phyloP scores from a whole-genome alignment of 2,329 filamentous ascomycete genomes.

The Botrytis hyacinthi region DNA sequence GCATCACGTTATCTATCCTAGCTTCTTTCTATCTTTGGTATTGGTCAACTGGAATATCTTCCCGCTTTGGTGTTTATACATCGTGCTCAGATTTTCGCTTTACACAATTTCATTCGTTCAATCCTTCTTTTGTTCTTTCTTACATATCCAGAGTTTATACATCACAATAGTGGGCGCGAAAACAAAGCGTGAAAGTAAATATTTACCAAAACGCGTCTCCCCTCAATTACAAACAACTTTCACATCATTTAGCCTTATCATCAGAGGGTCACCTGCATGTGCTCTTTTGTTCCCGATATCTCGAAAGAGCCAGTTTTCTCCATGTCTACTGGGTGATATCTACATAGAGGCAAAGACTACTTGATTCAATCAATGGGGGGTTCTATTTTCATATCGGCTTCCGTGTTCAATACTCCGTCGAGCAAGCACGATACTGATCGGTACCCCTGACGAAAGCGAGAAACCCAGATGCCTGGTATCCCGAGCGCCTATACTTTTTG shows the following conservation, averaged over 20 bases:
- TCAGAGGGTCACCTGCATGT: neutral
- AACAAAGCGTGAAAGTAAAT: slow-evolving; percentile 15
- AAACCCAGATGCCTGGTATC: neutral
- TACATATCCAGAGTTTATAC: neutral
- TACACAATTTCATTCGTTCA: neutral
- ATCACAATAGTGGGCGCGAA: slow-evolving; percentile 5
- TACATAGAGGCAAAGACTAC: neutral
- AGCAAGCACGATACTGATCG: neutral
- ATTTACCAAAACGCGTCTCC: slow-evolving; percentile 21
- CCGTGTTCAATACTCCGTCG: neutral
- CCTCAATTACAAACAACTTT: neutral
- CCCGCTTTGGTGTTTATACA: neutral
- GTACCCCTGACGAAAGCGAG: neutral
- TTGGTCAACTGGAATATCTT: slow-evolving; percentile 5
- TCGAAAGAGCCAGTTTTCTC: neutral
- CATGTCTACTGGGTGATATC: neutral
- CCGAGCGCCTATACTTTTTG: slow-evolving; percentile 10
- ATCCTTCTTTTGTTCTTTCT: neutral
- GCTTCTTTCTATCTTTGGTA: neutral
- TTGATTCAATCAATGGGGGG: neutral
- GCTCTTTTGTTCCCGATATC: neutral
- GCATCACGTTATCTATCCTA: slow-evolving; percentile 8
- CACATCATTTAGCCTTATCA: neutral
- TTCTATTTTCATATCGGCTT: neutral
- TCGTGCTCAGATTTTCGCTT: neutral